A percentile compares a stretch with the other conserved stretches of the same genome.
Conservation (phyloP, 2,329 filamentous ascomycete genomes). For the Chaetomiaceae sp. region DNA sequence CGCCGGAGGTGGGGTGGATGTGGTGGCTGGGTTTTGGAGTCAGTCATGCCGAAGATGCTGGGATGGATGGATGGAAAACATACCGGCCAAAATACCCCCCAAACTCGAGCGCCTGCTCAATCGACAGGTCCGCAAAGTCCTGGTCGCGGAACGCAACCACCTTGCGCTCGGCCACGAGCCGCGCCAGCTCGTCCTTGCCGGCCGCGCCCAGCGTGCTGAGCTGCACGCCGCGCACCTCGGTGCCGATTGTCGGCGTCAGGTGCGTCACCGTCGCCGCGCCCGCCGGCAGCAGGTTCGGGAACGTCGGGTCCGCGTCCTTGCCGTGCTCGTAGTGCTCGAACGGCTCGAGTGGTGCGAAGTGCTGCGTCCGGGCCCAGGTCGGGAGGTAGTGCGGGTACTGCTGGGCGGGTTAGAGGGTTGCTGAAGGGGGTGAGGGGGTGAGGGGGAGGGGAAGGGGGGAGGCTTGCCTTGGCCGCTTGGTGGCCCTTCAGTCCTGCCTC, state of each 20-base stretch:
- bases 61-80: too few relatives aligned
- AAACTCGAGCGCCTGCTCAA: conserved; percentile 57
- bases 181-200: conserved; percentile 64
- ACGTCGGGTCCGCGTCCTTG: conserved; percentile 58
- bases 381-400: conserved; percentile 61
- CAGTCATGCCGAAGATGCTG: too few relatives aligned
- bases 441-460: neutral
- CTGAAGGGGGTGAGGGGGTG: too few relatives aligned
- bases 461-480: conserved; percentile 22
- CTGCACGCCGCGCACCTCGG: conserved; percentile 62
- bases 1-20: conserved; percentile 66
- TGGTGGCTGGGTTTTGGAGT: conserved; percentile 45
- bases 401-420: neutral
- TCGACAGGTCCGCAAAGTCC: conserved; percentile 57
- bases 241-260: conserved; percentile 61
- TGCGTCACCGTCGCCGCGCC: conserved; percentile 45
- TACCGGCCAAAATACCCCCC: conserved; percentile 49
- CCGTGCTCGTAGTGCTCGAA: conserved; percentile 67
- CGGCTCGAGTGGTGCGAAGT: conserved; percentile 54
- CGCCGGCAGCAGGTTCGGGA: conserved; percentile 55
- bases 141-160: conserved; percentile 66
- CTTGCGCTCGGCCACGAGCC: conserved; percentile 62
- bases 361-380: conserved; percentile 53
- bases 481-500: conserved; percentile 28
- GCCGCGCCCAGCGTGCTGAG: conserved; percentile 55